Conservation (phyloP, 179 eudicot species). For the Heliamphora pulchella region DNA sequence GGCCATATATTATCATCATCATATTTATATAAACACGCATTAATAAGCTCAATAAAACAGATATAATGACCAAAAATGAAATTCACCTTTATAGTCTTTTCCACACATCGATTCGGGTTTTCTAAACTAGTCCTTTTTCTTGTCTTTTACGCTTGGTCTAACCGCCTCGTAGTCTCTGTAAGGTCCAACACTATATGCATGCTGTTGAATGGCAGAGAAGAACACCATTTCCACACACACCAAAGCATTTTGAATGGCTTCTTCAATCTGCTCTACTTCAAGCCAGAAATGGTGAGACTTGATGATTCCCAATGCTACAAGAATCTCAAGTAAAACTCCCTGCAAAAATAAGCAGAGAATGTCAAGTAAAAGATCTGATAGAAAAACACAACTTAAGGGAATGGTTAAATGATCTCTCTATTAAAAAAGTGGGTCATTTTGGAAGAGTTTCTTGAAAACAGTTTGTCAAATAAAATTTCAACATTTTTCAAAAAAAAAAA, state of each 20-base stretch:
- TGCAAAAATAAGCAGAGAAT: conserved; percentile 22
- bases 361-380: no score
- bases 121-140: conserved; percentile 47
- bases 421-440: no score
- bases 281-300: conserved; percentile 68
- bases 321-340: conserved; percentile 58
- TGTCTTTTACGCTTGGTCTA: conserved; percentile 28
- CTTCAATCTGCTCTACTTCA: conserved; percentile 56
- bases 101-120: background rate
- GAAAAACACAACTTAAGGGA: no score
- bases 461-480: no score
- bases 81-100: background rate
- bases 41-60: background rate
- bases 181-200: conserved; percentile 67
- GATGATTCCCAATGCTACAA: conserved; percentile 47
- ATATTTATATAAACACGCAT: background rate
- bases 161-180: conserved; percentile 55
- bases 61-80: background rate
- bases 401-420: no score
- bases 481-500: no score
- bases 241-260: conserved; percentile 65
- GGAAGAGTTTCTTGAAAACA: no score
- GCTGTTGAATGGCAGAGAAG: conserved; percentile 71
- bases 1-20: background rate
- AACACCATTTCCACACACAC: conserved; percentile 80